A percentile compares a stretch with the other conserved stretches of the same genome.
phyloP scores from a whole-genome alignment of 1,284 basidiomycete species.

The Irpex sp. region DNA sequence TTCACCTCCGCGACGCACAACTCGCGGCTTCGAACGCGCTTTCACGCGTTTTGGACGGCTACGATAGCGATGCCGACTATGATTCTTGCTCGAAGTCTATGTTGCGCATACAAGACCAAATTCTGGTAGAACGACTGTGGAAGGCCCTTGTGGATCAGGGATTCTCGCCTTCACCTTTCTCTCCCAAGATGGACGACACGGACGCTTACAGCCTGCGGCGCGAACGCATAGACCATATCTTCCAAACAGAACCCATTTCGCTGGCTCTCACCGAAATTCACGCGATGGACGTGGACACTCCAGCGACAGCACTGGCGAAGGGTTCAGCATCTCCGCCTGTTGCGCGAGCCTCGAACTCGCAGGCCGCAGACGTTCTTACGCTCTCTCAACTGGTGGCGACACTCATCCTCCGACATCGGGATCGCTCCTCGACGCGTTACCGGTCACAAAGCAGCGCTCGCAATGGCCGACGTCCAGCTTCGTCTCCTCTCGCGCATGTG shows the following conservation, averaged over 20 bases:
- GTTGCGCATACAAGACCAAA: conserved; percentile 22
- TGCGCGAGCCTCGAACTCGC: conserved; percentile 4
- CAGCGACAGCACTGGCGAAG: conserved; percentile 1
- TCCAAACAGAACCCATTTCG: conserved; percentile 4
- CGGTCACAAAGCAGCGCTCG: conserved; percentile 16
- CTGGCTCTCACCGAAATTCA: background rate
- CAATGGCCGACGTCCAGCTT: background rate
- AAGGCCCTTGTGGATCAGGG: conserved; percentile 29
- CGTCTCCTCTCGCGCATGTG: conserved; percentile 17
- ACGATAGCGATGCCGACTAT: conserved; percentile 11
- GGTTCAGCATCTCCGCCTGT: conserved; percentile 16
- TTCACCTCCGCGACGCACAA: conserved; percentile 13
- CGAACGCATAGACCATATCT: conserved; percentile 8
- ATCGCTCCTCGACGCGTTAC: conserved; percentile 23
- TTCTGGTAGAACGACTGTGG: conserved; percentile 31
- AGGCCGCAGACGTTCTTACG: conserved; percentile 19
- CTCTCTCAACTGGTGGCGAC: conserved; percentile 32
- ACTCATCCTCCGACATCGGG: conserved; percentile 30
- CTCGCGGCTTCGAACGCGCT: background rate
- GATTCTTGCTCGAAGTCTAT: conserved; percentile 8
- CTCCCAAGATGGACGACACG: background rate
- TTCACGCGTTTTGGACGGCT: background rate
- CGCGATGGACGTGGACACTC: conserved; percentile 2
- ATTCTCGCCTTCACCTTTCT: conserved; percentile 16
- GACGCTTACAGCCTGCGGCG: background rate